Evolutionary conservation across 2,329 filamentous ascomycete species (phyloP).

Genomic region (Trichophyton simii): DNA sequence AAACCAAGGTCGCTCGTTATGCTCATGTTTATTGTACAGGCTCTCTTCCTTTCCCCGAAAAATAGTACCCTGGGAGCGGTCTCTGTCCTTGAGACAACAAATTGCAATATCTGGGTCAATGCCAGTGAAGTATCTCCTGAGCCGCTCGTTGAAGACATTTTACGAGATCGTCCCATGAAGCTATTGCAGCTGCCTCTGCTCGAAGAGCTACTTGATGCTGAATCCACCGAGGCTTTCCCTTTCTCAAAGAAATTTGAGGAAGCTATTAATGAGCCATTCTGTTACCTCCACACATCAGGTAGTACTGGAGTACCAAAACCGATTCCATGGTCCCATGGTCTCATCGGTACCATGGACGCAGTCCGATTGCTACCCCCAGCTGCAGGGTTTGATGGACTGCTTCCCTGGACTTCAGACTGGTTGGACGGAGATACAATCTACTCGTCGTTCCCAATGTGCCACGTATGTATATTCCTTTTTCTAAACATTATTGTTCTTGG

Average conservation of each 20-base stretch:
- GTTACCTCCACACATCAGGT: conserved; percentile 1
- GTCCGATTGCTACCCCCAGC: background rate
- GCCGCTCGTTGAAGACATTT: background rate
- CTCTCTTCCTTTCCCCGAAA: conserved; percentile 1
- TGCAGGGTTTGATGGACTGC: background rate
- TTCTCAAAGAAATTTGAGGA: background rate
- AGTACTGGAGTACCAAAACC: conserved; percentile 2
- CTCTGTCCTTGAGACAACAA: background rate
- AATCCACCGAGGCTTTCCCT: background rate
- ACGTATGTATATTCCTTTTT: background rate
- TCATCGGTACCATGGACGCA: conserved; percentile 4
- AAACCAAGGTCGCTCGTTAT: background rate
- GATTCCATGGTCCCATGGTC: background rate
- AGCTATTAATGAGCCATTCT: background rate
- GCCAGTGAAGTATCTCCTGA: background rate
- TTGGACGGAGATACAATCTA: conserved; percentile 1
- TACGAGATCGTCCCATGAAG: background rate
- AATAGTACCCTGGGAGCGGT: background rate
- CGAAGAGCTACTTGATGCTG: background rate
- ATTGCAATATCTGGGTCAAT: conserved; percentile 3
- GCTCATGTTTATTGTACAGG: background rate
- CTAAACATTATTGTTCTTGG: background rate
- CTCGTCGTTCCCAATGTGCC: conserved; percentile 1
- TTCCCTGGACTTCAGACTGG: conserved; percentile 3
- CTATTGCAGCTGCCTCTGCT: background rate